phyloP scores from a whole-genome alignment of 306 rosid genomes.

The Pueraria montana region DNA sequence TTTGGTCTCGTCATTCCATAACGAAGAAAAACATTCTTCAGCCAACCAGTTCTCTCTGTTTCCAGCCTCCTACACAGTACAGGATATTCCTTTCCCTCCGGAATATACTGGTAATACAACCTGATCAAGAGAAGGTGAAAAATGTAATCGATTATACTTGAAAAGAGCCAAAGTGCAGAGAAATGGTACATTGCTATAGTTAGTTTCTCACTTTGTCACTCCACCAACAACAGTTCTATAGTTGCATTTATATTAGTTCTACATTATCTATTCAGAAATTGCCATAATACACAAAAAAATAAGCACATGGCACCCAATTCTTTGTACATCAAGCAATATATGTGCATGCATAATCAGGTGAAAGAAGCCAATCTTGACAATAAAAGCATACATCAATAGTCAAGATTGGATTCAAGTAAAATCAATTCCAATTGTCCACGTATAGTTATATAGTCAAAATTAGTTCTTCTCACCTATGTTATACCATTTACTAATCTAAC shows the following conservation, averaged over 20 bases:
- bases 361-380: neutral
- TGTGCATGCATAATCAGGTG: neutral
- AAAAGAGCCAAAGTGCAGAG: neutral
- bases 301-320: neutral
- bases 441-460: neutral
- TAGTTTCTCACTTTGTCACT: neutral
- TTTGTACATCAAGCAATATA: neutral
- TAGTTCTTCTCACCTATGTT: neutral
- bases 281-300: neutral
- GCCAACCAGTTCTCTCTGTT: conserved; percentile 53
- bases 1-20: conserved; percentile 49
- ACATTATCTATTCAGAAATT: neutral
- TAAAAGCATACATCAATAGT: neutral
- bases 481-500: neutral
- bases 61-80: conserved; percentile 77
- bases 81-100: conserved; percentile 92
- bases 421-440: neutral
- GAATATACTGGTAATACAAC: conserved; percentile 91
- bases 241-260: neutral
- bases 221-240: neutral
- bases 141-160: conserved; percentile 9
- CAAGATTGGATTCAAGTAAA: neutral
- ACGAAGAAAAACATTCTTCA: conserved; percentile 51
- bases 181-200: neutral
- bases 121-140: conserved; percentile 53